A percentile compares a stretch with the other conserved stretches of the same genome.
Evolutionary conservation across 1,284 basidiomycete genomes (phyloP).

Genomic region (Sporisorium iseilematis-ciliati): DNA sequence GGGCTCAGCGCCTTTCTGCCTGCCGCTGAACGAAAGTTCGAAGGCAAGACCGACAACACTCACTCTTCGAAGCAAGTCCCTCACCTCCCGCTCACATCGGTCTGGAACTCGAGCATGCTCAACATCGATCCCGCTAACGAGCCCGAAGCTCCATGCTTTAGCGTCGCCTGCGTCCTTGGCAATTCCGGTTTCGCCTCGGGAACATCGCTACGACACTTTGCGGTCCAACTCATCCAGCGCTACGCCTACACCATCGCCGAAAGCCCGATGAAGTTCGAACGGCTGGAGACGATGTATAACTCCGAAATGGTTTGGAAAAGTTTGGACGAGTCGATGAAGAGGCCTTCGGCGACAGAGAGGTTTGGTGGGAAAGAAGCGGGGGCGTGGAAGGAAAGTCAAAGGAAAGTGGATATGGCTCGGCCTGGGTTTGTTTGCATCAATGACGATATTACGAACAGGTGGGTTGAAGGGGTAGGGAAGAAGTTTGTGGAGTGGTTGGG

Average conservation of each 20-base stretch:
- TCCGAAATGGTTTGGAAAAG: slow-evolving; percentile 2
- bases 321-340: slow-evolving; percentile 6
- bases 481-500: slow-evolving; percentile 27
- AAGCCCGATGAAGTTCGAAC: slow-evolving; percentile 34
- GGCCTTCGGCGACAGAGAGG: slow-evolving; percentile 8
- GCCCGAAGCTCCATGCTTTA: slow-evolving; percentile 35
- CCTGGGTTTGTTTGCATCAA: slow-evolving; percentile 44
- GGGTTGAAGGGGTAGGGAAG: slow-evolving; percentile 19
- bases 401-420: slow-evolving; percentile 9
- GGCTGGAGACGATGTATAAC: slow-evolving; percentile 34
- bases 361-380: slow-evolving; percentile 9
- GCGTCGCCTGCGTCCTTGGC: slow-evolving; percentile 23
- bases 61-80: slow-evolving; percentile 18
- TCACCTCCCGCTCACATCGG: slow-evolving; percentile 35
- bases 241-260: slow-evolving; percentile 52
- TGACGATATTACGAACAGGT: slow-evolving; percentile 41
- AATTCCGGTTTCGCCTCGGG: slow-evolving; percentile 26
- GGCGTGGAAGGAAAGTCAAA: slow-evolving; percentile 23
- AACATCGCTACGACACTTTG: slow-evolving; percentile 25
- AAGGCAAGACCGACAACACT: slow-evolving; percentile 3
- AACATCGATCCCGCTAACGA: slow-evolving; percentile 6
- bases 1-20: slow-evolving; percentile 50
- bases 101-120: slow-evolving; percentile 17
- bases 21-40: slow-evolving; percentile 9
- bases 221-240: slow-evolving; percentile 35